A percentile compares a stretch with the other conserved stretches of the same genome.
Evolutionary conservation across 228 moss, liverwort and hornwort genomes (phyloP).

Genomic region (Sphagnum magellanicum): DNA sequence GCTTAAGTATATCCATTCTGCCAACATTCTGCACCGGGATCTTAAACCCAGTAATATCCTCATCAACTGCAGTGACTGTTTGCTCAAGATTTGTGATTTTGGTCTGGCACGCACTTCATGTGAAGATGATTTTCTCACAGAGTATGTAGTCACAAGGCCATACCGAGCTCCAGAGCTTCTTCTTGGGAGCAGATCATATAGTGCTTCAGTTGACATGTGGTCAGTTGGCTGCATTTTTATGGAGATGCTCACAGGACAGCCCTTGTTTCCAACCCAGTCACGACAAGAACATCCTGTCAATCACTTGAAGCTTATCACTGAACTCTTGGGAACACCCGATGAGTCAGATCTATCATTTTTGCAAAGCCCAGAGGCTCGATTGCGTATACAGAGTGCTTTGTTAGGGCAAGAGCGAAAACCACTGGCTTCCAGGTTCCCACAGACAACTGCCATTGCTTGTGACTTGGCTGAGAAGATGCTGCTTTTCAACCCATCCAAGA

Average conservation of each 20-base stretch:
- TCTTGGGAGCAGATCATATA: slow-evolving; percentile 46
- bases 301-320: slow-evolving; percentile 64
- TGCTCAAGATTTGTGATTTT: slow-evolving; percentile 70
- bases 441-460: slow-evolving; percentile 38
- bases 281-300: slow-evolving; percentile 55
- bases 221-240: slow-evolving; percentile 73
- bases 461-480: slow-evolving; percentile 70
- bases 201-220: slow-evolving; percentile 73
- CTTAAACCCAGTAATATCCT: slow-evolving; percentile 61
- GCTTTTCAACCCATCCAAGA: slow-evolving; percentile 47
- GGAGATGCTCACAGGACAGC: slow-evolving; percentile 60
- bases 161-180: slow-evolving; percentile 69
- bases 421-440: slow-evolving; percentile 33
- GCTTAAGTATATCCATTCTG: slow-evolving; percentile 67
- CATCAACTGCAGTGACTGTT: slow-evolving; percentile 59
- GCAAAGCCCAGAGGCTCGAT: slow-evolving; percentile 42
- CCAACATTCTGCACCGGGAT: slow-evolving; percentile 64
- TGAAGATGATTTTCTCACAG: slow-evolving; percentile 56
- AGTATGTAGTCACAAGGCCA: slow-evolving; percentile 64
- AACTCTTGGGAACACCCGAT: slow-evolving; percentile 57
- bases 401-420: slow-evolving; percentile 43
- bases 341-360: slow-evolving; percentile 62
- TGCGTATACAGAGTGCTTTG: slow-evolving; percentile 41
- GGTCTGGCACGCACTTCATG: slow-evolving; percentile 60
- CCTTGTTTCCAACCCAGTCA: slow-evolving; percentile 53